These are phyloP conservation scores for Rhododendron kiyosumense DNA, from an alignment of 148 eudicot species.

Conservation along the genomic window DNA sequence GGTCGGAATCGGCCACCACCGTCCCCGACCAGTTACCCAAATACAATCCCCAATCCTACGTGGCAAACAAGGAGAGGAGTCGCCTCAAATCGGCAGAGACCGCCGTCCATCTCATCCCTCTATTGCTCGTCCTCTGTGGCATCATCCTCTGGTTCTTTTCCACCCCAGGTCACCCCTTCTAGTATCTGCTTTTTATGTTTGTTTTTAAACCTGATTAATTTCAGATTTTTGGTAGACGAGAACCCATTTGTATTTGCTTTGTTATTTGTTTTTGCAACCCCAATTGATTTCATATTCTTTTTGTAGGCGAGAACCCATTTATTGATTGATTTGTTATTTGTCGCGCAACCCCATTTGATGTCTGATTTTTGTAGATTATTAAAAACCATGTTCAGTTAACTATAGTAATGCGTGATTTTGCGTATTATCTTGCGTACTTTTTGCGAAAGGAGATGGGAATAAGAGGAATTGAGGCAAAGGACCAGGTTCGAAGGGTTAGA, in stretches of 20 bases:
- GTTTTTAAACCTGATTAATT: background rate
- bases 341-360: background rate
- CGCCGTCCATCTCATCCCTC: slow-evolving; percentile 68
- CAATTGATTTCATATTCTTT: background rate
- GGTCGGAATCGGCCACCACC: background rate
- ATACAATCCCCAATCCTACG: slow-evolving; percentile 37
- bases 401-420: background rate
- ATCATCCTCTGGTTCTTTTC: slow-evolving; percentile 73
- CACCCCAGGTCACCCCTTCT: slow-evolving; percentile 35
- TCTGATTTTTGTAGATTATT: background rate
- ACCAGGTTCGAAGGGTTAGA: background rate
- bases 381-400: background rate
- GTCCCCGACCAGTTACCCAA: slow-evolving; percentile 35
- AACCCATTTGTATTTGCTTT: background rate
- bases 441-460: background rate
- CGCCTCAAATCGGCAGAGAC: slow-evolving; percentile 61
- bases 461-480: background rate
- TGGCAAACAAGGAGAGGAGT: slow-evolving; percentile 44
- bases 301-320: background rate
- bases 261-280: background rate
- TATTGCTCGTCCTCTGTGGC: slow-evolving; percentile 54
- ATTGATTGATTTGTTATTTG: background rate
- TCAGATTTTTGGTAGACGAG: background rate
- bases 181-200: background rate
- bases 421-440: background rate